Evolutionary conservation across 164 flowering plant genomes (phyloP).

Genomic region (Stephania japonica): DNA sequence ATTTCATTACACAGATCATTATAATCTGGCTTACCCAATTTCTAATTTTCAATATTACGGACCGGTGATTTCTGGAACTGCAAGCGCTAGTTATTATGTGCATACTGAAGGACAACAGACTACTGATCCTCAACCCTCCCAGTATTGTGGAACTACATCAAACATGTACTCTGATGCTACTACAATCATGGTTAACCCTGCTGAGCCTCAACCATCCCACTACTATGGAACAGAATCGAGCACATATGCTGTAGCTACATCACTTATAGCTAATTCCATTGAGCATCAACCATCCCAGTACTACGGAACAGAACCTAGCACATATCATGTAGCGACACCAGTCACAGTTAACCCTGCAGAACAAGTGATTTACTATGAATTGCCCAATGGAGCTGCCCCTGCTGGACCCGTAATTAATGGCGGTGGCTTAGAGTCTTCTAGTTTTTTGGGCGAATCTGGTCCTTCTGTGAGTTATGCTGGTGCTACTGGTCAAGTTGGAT

Average conservation of each 20-base stretch:
- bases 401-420: constrained; percentile 24
- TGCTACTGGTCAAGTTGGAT: constrained; percentile 24
- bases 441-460: constrained; percentile 22
- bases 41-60: constrained; percentile 47
- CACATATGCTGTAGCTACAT: neutral
- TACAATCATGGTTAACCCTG: constrained; percentile 28
- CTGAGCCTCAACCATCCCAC: constrained; percentile 22
- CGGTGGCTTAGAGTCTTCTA: constrained; percentile 30
- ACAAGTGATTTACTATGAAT: constrained; percentile 38
- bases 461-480: constrained; percentile 20
- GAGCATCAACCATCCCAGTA: constrained; percentile 27
- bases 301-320: constrained; percentile 35
- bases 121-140: constrained; percentile 29
- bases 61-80: constrained; percentile 31
- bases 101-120: constrained; percentile 43
- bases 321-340: constrained; percentile 33
- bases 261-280: constrained; percentile 14
- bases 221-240: neutral
- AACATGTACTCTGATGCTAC: constrained; percentile 33
- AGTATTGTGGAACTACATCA: constrained; percentile 42
- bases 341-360: constrained; percentile 34
- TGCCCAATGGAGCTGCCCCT: constrained; percentile 35
- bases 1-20: constrained; percentile 41
- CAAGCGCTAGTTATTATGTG: constrained; percentile 38
- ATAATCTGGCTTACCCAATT: constrained; percentile 35